These are phyloP conservation scores for Bondarzewia mesenterica DNA, from an alignment of 1,284 basidiomycete species.

Conservation along the genomic window DNA sequence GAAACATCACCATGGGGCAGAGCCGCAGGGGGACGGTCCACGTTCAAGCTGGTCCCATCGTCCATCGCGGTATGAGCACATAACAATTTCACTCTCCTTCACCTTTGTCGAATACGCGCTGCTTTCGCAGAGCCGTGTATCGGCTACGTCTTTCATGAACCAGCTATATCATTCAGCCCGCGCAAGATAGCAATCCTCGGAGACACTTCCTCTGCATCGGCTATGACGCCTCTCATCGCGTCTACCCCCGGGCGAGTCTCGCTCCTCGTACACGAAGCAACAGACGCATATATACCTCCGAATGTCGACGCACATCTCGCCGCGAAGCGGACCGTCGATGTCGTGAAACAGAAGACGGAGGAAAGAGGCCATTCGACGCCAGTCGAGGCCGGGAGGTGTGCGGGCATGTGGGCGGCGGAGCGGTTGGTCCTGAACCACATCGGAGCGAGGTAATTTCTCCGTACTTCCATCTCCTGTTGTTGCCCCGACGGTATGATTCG, in stretches of 20 bases:
- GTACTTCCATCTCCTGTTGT: slow-evolving; percentile 4
- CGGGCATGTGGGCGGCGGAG: slow-evolving; percentile 54
- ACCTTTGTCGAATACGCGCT: background rate
- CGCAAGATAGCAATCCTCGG: slow-evolving; percentile 44
- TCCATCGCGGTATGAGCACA: slow-evolving; percentile 58
- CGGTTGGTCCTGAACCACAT: slow-evolving; percentile 80
- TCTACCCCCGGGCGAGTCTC: slow-evolving; percentile 25
- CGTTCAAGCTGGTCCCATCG: slow-evolving; percentile 74
- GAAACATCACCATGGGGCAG: slow-evolving; percentile 31
- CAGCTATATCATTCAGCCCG: slow-evolving; percentile 32
- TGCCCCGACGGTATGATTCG: slow-evolving; percentile 16
- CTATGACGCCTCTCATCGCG: slow-evolving; percentile 46
- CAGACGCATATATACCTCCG: slow-evolving; percentile 69
- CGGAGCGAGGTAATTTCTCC: slow-evolving; percentile 64
- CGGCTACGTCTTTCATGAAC: slow-evolving; percentile 75
- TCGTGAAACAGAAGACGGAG: slow-evolving; percentile 49
- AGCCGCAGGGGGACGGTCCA: slow-evolving; percentile 34
- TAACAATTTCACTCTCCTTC: background rate
- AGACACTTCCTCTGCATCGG: slow-evolving; percentile 62
- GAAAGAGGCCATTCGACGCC: slow-evolving; percentile 79
- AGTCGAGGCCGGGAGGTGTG: slow-evolving; percentile 76
- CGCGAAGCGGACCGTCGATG: slow-evolving; percentile 34
- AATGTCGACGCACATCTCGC: slow-evolving; percentile 37
- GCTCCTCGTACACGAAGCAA: slow-evolving; percentile 76
- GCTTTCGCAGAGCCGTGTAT: slow-evolving; percentile 62